Base-by-base conservation (phyloP, 768 basidiomycete species). In the Mycena metata region DNA sequence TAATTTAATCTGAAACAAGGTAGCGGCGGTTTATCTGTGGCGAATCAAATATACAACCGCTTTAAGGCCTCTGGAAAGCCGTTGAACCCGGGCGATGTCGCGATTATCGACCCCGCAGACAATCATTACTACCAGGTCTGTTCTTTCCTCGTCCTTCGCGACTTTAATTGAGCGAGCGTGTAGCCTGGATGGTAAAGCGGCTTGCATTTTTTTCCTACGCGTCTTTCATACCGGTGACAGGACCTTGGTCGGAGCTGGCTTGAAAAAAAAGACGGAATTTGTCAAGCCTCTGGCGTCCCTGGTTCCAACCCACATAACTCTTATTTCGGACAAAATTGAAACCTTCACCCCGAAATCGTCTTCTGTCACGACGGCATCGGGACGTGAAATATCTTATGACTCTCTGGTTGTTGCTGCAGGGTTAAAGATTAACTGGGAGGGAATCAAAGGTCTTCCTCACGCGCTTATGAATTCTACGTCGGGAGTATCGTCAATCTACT, bases 231-330 rank as follows among this genome's bases (percentile, higher is more conserved):
- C 42, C 17, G 5, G 17, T 55, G 35, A 50, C 66, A 95, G 94
- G 96, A 97, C 96, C 1, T 88, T 98, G 46, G 96, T 96, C 43
- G 96, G 95, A 16, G 83, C 95, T n/a, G 97, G 96, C 33, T 85
- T 99, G 59, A 83, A 86, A 57, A 74, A 84, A 46, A 96, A 97
- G 79, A 78, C 84, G 17, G 86, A 89, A 5, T 92, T 92, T 73
- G 86, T 89, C 59, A 86, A 87, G 43, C 87, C 88, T 11, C 83
- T 98, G 54, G 76, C 82, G 19, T 86, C 89, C 2, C 84, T 98
- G 47, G 88, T 99, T 61, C 94, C 96, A 1, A 76, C 82, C 16
- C 87, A 94, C 73, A 88, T 97, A 62, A 80, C 86, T 0, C 90
- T 90, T 73, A 88, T 95, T 69, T 77, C 88, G 45, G 90, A 94